Evolutionary conservation across 257 asterid species (phyloP).

Genomic region (Ilex aquifolium): DNA sequence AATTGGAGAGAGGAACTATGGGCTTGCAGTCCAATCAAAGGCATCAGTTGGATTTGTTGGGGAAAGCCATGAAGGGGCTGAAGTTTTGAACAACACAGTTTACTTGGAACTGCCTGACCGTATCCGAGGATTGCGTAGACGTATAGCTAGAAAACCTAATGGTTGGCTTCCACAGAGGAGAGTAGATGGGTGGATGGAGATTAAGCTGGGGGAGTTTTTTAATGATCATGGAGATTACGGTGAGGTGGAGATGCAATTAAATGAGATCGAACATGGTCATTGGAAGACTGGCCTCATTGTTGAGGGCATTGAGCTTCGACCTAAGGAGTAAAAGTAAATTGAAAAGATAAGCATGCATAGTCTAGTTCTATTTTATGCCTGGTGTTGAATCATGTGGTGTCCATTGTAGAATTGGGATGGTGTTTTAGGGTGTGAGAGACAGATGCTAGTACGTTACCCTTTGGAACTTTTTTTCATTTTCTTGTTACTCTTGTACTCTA

Average conservation of each 20-base stretch:
- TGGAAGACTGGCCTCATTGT: conserved; percentile 45
- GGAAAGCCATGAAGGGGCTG: neutral
- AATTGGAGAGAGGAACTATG: neutral
- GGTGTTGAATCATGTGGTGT: too few species aligned
- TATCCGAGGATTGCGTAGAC: conserved; percentile 33
- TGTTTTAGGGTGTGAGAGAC: too few species aligned
- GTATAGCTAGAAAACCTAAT: conserved; percentile 25
- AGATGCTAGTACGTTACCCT: too few species aligned
- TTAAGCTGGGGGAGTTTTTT: conserved; percentile 45
- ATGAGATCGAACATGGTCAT: conserved; percentile 32
- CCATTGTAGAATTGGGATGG: too few species aligned
- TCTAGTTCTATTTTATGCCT: too few species aligned
- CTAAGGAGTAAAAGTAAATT: conserved; percentile 3
- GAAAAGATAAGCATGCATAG: neutral
- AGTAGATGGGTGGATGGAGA: conserved; percentile 61
- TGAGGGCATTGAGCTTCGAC: conserved; percentile 65
- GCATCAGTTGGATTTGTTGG: conserved; percentile 15
- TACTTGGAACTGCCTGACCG: conserved; percentile 16
- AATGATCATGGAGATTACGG: conserved; percentile 23
- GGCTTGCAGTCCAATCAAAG: conserved; percentile 16
- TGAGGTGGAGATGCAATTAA: conserved; percentile 47
- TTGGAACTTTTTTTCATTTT: too few species aligned
- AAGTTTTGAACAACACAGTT: neutral
- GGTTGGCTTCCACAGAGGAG: conserved; percentile 34
- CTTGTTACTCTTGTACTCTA: too few species aligned